These are phyloP conservation scores for Hygrocybe coccinea DNA, from an alignment of 768 basidiomycete species.

Conservation along the genomic window DNA sequence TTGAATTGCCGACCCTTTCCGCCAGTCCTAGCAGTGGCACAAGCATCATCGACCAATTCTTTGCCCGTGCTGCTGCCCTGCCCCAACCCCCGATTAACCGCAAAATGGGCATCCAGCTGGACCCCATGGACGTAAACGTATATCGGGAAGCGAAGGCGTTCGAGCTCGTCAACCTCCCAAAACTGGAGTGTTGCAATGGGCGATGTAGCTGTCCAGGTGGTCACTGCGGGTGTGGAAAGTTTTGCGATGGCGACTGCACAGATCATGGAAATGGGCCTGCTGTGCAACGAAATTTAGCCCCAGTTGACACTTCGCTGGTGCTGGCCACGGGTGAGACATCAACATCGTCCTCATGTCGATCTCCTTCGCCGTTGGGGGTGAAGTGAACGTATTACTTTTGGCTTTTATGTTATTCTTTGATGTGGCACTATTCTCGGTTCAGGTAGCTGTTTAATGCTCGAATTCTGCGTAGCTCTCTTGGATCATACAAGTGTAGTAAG, in stretches of 20 bases:
- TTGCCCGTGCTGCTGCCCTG: conserved; percentile 63
- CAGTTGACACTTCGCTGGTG: no score
- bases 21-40: not conserved
- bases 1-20: conserved; percentile 37
- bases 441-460: no score
- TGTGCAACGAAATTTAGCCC: no score
- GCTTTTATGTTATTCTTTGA: no score
- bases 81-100: conserved; percentile 50
- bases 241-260: conserved; percentile 52
- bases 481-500: no score
- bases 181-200: conserved; percentile 64
- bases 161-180: conserved; percentile 53
- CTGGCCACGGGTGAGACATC: no score
- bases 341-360: no score
- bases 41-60: conserved; percentile 56
- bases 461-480: no score
- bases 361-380: no score
- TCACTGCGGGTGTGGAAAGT: conserved; percentile 50
- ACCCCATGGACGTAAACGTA: conserved; percentile 46
- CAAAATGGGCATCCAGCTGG: conserved; percentile 38
- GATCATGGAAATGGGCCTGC: conserved; percentile 22
- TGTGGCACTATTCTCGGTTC: no score
- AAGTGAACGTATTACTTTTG: no score
- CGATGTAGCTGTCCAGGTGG: conserved; percentile 53
- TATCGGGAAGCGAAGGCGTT: conserved; percentile 42